Percentiles rank a stretch among this genome's conserved stretches.
phyloP scores from a whole-genome alignment of 2,329 filamentous ascomycete species.

The Sphaerulina populicola region DNA sequence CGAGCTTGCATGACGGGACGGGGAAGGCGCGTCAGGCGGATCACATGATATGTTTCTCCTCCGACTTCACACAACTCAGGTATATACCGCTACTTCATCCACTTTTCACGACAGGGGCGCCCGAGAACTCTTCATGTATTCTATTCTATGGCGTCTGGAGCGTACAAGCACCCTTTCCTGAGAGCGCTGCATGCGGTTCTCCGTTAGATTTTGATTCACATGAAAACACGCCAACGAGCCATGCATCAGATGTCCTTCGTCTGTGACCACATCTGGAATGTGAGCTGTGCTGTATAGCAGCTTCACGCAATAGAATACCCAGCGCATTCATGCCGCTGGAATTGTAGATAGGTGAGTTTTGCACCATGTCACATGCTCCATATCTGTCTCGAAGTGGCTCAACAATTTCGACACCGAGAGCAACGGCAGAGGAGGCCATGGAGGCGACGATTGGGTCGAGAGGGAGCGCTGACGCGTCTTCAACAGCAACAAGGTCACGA shows the following conservation, averaged over 20 bases:
- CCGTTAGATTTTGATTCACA: not conserved
- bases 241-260: not conserved
- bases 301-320: not conserved
- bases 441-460: too few relatives aligned
- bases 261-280: not conserved
- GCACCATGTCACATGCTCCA: not conserved
- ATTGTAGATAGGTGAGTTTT: not conserved
- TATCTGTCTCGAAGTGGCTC: not conserved
- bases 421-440: not conserved
- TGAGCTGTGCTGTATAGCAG: not conserved
- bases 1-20: too few relatives aligned
- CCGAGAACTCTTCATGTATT: not conserved
- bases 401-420: not conserved
- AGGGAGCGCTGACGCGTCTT: not conserved
- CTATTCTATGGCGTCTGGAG: slow-evolving; percentile 7
- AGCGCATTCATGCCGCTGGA: not conserved
- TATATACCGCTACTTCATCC: not conserved
- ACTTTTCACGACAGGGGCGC: not conserved
- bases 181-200: not conserved
- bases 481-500: not conserved
- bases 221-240: not conserved
- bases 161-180: not conserved
- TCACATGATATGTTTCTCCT: not conserved
- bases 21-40: too few relatives aligned
- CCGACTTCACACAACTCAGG: not conserved